phyloP scores from a whole-genome alignment of 2,329 filamentous ascomycete species.

The Phyllosticta citrichinensis region DNA sequence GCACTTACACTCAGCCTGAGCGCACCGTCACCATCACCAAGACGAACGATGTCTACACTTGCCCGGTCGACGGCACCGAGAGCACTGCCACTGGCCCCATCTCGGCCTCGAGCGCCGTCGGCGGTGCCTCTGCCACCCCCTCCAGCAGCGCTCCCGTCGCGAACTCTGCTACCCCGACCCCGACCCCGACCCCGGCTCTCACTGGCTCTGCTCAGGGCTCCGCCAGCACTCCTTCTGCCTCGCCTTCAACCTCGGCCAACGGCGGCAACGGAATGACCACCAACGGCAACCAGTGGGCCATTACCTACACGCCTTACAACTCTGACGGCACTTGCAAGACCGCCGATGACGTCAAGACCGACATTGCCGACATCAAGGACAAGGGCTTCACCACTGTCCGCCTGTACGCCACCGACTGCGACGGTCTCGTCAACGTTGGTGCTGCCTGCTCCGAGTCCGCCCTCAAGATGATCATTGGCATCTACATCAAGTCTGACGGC shows the following conservation, averaged over 20 bases:
- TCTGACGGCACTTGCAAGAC: conserved; percentile 34
- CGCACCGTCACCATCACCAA: conserved; percentile 58
- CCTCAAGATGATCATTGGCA: conserved; percentile 73
- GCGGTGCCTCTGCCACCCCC: conserved; percentile 1
- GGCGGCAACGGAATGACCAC: conserved; percentile 21
- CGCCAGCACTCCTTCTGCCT: neutral
- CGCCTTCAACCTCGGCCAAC: conserved; percentile 13
- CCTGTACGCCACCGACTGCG: conserved; percentile 88
- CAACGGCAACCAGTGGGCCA: conserved; percentile 38
- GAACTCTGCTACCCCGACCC: neutral
- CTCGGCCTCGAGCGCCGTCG: conserved; percentile 12
- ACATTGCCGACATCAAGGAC: conserved; percentile 33
- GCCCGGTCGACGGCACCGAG: conserved; percentile 45
- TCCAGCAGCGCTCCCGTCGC: conserved; percentile 1
- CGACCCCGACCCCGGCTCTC: neutral
- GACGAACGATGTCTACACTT: conserved; percentile 59
- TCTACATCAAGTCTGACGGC: conserved; percentile 64
- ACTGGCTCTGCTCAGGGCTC: neutral
- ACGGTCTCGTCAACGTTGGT: conserved; percentile 66
- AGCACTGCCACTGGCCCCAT: conserved; percentile 8
- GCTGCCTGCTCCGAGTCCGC: conserved; percentile 55
- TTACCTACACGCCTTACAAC: conserved; percentile 41
- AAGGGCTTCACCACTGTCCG: conserved; percentile 57
- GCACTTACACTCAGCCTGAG: conserved; percentile 62
- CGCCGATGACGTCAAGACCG: conserved; percentile 26